These are phyloP conservation scores for Naganishia onofrii DNA, from an alignment of 768 basidiomycete species.

Conservation along the genomic window DNA sequence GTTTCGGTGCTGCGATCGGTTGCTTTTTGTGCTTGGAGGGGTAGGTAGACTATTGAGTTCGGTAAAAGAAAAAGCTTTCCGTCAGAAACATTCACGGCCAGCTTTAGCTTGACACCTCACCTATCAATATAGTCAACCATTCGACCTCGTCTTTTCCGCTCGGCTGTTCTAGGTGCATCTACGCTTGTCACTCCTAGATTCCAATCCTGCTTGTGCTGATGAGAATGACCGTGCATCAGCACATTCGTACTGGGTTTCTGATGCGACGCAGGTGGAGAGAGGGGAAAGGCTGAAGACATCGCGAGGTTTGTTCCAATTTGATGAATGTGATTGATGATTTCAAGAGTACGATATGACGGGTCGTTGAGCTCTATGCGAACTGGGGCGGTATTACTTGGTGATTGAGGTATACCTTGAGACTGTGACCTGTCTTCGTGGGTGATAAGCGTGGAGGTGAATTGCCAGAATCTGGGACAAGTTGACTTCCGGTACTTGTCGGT, in stretches of 20 bases:
- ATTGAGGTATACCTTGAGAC: conserved; percentile 12
- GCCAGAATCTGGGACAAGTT: background rate
- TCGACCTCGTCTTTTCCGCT: conserved; percentile 26
- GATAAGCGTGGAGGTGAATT: background rate
- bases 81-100: background rate
- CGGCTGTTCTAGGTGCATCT: conserved; percentile 27
- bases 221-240: background rate
- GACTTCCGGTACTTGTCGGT: background rate
- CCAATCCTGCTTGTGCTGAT: conserved; percentile 18
- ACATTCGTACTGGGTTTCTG: background rate
- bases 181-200: background rate
- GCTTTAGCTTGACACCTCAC: background rate
- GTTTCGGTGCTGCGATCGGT: background rate
- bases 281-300: conserved; percentile 16
- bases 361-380: background rate
- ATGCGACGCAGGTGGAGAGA: conserved; percentile 19
- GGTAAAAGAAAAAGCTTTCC: background rate
- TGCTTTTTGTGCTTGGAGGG: conserved; percentile 29
- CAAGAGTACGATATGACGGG: conserved; percentile 8
- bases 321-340: background rate
- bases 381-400: background rate
- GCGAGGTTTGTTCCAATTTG: background rate
- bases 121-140: conserved; percentile 29
- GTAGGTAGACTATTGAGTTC: conserved; percentile 24
- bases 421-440: conserved; percentile 19